Percentiles rank a stretch among this genome's conserved stretches.
Conservation (phyloP, 257 asterid genomes). For the Solanum okadae region DNA sequence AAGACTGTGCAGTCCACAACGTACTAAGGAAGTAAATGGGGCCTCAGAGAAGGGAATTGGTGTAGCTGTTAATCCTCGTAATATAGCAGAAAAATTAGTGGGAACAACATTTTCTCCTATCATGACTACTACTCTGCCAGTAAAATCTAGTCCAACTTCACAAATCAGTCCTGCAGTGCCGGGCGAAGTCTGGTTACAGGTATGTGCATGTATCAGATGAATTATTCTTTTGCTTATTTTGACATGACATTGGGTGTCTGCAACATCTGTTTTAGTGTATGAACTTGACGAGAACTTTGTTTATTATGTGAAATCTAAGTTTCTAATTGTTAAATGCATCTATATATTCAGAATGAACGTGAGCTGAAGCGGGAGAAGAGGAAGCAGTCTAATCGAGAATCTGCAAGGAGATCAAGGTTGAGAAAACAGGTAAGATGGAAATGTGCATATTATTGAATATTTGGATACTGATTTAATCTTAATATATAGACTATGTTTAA, state of each 20-base stretch:
- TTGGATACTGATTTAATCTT: not conserved
- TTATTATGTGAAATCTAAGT: not conserved
- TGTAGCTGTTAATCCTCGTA: constrained; percentile 13
- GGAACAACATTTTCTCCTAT: constrained; percentile 19
- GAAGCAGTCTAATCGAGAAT: constrained; percentile 94
- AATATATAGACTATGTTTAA: not conserved
- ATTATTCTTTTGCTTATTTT: not conserved
- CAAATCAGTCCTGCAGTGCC: constrained; percentile 20
- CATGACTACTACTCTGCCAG: constrained; percentile 21
- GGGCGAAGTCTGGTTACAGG: constrained; percentile 56
- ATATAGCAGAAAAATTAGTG: constrained; percentile 14
- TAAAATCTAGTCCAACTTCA: constrained; percentile 32
- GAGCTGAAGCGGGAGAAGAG: constrained; percentile 85
- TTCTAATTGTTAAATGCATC: not conserved
- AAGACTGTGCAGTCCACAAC: constrained; percentile 21
- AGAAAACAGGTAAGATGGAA: constrained; percentile 71
- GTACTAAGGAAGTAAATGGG: constrained; percentile 24
- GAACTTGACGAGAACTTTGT: not conserved
- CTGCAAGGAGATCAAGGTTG: constrained; percentile 92
- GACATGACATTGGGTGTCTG: not conserved
- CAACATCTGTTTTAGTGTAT: not conserved
- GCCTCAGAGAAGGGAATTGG: constrained; percentile 31
- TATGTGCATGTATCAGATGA: constrained; percentile 2
- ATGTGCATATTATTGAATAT: not conserved
- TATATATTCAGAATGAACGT: constrained; percentile 50